These are phyloP conservation scores for Fusarium sulawesiense DNA, from an alignment of 2,329 filamentous ascomycete genomes.

Conservation along the genomic window DNA sequence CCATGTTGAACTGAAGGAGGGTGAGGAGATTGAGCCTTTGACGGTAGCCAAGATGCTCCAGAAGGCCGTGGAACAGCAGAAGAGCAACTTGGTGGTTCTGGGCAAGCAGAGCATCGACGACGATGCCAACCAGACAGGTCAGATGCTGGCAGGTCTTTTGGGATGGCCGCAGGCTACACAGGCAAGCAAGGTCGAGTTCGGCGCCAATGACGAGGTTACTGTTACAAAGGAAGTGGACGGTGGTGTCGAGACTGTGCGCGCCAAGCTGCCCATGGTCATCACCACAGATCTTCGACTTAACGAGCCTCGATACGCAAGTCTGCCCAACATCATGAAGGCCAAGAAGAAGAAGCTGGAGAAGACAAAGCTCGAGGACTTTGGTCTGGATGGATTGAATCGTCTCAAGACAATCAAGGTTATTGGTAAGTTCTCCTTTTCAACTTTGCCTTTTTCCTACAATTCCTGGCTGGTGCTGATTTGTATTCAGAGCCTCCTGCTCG, in stretches of 20 bases:
- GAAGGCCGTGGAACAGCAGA: constrained; percentile 83
- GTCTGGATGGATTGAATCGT: constrained; percentile 77
- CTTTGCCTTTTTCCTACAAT: neutral
- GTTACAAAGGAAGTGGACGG: constrained; percentile 96
- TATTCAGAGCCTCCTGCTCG: constrained; percentile 81
- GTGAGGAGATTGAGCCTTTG: constrained; percentile 85
- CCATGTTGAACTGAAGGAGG: constrained; percentile 83
- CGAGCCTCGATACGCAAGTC: constrained; percentile 91
- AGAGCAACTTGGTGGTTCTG: constrained; percentile 90
- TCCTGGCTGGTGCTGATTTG: constrained; percentile 16
- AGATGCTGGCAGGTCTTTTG: constrained; percentile 94
- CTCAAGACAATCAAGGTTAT: constrained; percentile 92
- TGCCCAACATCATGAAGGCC: constrained; percentile 99
- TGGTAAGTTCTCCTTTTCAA: constrained; percentile 62
- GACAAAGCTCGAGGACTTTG: constrained; percentile 85
- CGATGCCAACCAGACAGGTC: constrained; percentile 93
- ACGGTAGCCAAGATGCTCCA: constrained; percentile 91
- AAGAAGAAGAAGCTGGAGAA: constrained; percentile 99
- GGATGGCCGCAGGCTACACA: constrained; percentile 96
- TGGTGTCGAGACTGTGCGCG: constrained; percentile 87
- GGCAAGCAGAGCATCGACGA: constrained; percentile 99
- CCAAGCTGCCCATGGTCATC: constrained; percentile 90
- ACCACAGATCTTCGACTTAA: constrained; percentile 96
- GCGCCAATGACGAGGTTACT: constrained; percentile 73
- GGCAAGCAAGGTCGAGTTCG: constrained; percentile 85